Evolutionary conservation across 2,329 filamentous ascomycete species (phyloP).

Genomic region (Rhexocercosporidium sp.): DNA sequence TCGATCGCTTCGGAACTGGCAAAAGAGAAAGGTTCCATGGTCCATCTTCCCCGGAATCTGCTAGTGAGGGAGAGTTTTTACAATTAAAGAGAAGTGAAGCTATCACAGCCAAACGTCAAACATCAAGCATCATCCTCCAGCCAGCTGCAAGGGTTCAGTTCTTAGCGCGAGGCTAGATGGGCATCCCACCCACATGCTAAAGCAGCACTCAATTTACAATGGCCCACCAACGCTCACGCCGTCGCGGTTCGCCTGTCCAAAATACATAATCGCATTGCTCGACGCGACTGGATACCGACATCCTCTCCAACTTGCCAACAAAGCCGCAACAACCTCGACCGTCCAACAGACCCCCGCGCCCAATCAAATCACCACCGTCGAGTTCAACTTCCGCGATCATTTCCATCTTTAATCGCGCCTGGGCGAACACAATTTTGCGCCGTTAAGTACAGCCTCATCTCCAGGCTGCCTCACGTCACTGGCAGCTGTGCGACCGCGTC

Average conservation of each 20-base stretch:
- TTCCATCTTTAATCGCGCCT: background rate
- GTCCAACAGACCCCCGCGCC: background rate
- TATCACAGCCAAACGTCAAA: background rate
- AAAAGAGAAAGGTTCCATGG: constrained; percentile 96
- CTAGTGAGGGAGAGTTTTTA: background rate
- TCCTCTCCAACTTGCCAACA: background rate
- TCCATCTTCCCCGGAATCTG: constrained; percentile 34
- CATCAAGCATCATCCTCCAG: constrained; percentile 6
- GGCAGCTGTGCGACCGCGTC: background rate
- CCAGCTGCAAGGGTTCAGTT: background rate
- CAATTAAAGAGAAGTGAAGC: background rate
- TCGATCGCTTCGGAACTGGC: constrained; percentile 85
- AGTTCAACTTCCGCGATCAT: constrained; percentile 2
- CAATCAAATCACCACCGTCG: background rate
- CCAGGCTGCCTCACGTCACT: constrained; percentile 4
- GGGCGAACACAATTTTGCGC: background rate
- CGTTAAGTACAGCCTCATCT: background rate
- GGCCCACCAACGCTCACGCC: constrained; percentile 7
- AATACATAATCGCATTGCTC: constrained; percentile 5
- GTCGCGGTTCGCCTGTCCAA: constrained; percentile 5
- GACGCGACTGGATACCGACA: constrained; percentile 6
- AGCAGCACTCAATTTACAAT: constrained; percentile 3
- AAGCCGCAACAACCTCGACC: background rate
- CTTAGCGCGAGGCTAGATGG: constrained; percentile 2
- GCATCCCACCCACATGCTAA: background rate